Percentiles rank a stretch among this genome's conserved stretches.
Evolutionary conservation across 179 eudicot genomes (phyloP).

Genomic region (Patellifolia procumbens): DNA sequence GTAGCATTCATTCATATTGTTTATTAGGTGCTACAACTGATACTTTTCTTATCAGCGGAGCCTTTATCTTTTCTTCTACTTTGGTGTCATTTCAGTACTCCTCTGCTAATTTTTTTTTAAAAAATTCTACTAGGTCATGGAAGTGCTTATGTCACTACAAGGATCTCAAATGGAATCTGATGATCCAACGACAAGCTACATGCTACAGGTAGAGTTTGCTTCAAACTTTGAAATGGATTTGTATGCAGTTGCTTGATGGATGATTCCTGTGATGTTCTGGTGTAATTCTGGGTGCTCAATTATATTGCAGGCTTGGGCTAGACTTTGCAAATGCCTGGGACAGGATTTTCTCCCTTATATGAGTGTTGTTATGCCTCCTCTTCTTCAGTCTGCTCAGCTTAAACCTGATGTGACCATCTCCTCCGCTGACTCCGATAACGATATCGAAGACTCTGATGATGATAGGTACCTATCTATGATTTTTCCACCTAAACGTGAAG

Average conservation of each 20-base stretch:
- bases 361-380: constrained; percentile 95
- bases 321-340: constrained; percentile 95
- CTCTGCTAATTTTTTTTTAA: not conserved
- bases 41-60: not conserved
- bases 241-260: not conserved
- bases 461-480: too few relatives aligned
- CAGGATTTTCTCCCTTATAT: constrained; percentile 97
- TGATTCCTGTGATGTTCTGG: not conserved
- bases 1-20: not conserved
- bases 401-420: constrained; percentile 95
- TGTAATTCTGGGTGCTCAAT: constrained; percentile 11
- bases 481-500: too few relatives aligned
- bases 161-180: constrained; percentile 93
- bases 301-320: constrained; percentile 80
- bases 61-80: not conserved
- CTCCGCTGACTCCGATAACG: constrained; percentile 81
- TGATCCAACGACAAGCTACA: constrained; percentile 94
- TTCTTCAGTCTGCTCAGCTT: constrained; percentile 92
- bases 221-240: not conserved
- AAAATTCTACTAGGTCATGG: constrained; percentile 72
- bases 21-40: not conserved
- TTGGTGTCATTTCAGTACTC: not conserved
- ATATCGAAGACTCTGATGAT: constrained; percentile 92
- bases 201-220: constrained; percentile 69
- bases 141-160: constrained; percentile 92